Base-by-base conservation (phyloP, 2,329 filamentous ascomycete species). In the Ascochyta clinopodiicola region DNA sequence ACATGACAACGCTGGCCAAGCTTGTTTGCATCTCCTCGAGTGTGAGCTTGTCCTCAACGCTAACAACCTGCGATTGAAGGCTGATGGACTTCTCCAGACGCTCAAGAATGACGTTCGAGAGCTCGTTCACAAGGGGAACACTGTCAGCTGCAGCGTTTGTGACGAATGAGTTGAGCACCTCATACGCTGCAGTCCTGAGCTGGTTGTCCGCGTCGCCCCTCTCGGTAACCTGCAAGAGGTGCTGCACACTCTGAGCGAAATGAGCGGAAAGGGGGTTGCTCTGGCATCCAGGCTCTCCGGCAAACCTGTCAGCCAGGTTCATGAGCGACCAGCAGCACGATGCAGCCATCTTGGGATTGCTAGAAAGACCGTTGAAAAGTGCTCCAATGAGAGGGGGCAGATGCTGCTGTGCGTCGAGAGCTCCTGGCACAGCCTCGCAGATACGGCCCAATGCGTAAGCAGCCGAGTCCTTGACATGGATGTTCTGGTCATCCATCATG, bases 261-360 rank as follows among this genome's bases (percentile, higher is more conserved):
- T 97, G 92, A 60, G 88, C 87, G 2, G 93, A 96, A 44, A 99
- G 82, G 38, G 92, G 85, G 79, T 98, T 99, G 44, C 82, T 82
- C 68, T 88, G 82, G 57, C 88, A 89, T 44, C 91, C 91, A 51
- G 88, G 84, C 51, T 97, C 93, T 54, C 92, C 92, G 27, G 92
- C 91, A 74, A 98, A 99, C 59, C 93, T 89, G 74, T 99, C 95
- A 10, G 95, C 94, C 73, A 99, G 81, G 79, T 98, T 99, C 91
- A 99, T 98, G 64, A 99, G 81, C 29, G 95, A 93, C 95, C 96
- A 97, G 81, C 95, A 99, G 86, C 95, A 98, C 27, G 95, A 99
- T 51, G 92, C 88, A 29, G 94, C 95, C 88, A 99, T 99, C 85
- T 96, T 97, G 57, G 92, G 89, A 75, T 90, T 95, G 79, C 90